These are phyloP conservation scores for Pseudozyma hubeiensis DNA, from an alignment of 1,284 basidiomycete genomes.

Conservation along the genomic window DNA sequence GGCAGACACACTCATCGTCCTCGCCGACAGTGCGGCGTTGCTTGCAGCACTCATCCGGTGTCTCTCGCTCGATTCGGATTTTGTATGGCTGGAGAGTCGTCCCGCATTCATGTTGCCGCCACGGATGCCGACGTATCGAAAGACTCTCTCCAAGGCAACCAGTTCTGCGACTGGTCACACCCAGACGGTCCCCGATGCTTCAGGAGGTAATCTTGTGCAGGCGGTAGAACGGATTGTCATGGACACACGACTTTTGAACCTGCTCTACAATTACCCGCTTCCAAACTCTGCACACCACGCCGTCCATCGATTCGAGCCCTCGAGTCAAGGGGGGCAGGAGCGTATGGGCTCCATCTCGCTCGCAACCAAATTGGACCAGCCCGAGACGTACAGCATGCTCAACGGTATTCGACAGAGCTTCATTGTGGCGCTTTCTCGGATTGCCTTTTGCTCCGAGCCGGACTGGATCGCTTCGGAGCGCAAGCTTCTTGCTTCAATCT, in stretches of 20 bases:
- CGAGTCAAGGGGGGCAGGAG: conserved; percentile 9
- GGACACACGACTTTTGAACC: conserved; percentile 50
- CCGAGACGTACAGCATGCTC: conserved; percentile 54
- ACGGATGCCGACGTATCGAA: conserved; percentile 9
- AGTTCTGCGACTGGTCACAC: background rate
- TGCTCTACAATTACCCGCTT: conserved; percentile 53
- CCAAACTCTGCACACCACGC: conserved; percentile 18
- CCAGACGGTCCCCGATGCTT: conserved; percentile 13
- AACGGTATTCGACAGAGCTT: conserved; percentile 63
- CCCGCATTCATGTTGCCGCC: conserved; percentile 31
- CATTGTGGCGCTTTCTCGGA: conserved; percentile 51
- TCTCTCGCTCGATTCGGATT: conserved; percentile 51
- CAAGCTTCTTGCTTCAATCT: conserved; percentile 15
- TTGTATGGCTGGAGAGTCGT: conserved; percentile 44
- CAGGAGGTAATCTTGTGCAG: conserved; percentile 37
- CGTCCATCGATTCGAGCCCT: conserved; percentile 9
- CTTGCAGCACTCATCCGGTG: conserved; percentile 55
- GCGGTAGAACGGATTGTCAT: conserved; percentile 53
- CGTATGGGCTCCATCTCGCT: conserved; percentile 34
- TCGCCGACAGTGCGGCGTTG: conserved; percentile 54
- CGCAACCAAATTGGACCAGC: conserved; percentile 49
- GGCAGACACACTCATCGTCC: conserved; percentile 43
- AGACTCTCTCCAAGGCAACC: background rate
- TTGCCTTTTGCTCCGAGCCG: conserved; percentile 60
- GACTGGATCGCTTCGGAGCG: conserved; percentile 52